Conservation (phyloP, 139 green algal genomes). For the Gonium pectorale region DNA sequence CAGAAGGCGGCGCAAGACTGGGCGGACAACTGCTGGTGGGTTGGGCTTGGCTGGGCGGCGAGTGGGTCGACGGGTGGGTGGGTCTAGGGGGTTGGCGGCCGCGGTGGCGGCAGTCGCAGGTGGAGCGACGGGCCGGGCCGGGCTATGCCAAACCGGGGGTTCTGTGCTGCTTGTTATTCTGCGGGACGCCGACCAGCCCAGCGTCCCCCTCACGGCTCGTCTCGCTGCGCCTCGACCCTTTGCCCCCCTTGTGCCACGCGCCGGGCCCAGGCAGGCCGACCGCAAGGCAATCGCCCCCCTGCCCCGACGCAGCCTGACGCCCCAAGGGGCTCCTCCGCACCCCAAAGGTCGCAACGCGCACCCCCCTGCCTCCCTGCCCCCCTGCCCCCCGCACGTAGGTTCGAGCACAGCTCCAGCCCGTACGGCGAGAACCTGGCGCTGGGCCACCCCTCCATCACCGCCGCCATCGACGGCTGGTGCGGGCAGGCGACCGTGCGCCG, state of each 20-base stretch:
- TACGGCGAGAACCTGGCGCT: slow-evolving; percentile 43
- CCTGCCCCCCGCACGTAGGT: neutral
- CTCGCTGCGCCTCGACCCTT: neutral
- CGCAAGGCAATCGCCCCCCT: no score
- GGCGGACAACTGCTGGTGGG: slow-evolving; percentile 41
- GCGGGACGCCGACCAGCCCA: neutral
- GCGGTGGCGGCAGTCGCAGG: neutral
- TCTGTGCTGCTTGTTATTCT: neutral
- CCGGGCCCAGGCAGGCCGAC: no score
- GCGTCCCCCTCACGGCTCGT: neutral
- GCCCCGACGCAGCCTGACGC: no score
- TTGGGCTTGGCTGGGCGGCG: no score
- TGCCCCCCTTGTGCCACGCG: neutral
- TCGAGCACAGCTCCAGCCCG: slow-evolving; percentile 8
- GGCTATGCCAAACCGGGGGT: neutral
- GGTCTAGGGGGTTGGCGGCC: neutral
- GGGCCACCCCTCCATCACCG: slow-evolving; percentile 7
- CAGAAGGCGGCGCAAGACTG: slow-evolving; percentile 19
- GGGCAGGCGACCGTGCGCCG: no score
- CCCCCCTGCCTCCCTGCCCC: neutral
- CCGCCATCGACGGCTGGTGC: slow-evolving; percentile 27
- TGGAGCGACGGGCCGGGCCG: neutral
- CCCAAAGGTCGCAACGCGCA: neutral
- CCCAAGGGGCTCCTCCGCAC: neutral
- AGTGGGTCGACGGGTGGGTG: neutral